phyloP scores from a whole-genome alignment of 495 filamentous ascomycete species.

The Endocarpon pusillum region DNA sequence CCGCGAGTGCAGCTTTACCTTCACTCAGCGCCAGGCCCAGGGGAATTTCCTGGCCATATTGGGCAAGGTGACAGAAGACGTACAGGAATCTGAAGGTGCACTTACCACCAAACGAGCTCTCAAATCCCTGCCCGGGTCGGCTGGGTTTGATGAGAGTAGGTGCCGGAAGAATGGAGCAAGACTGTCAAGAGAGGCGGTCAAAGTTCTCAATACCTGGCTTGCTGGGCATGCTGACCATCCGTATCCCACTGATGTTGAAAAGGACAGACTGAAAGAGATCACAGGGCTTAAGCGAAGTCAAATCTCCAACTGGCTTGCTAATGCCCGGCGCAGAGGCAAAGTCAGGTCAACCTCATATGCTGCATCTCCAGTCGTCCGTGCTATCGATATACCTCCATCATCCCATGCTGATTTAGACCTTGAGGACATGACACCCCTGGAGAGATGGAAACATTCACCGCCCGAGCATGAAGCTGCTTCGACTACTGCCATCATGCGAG shows the following conservation, averaged over 20 bases:
- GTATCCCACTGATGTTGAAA: constrained; percentile 69
- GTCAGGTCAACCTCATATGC: constrained; percentile 39
- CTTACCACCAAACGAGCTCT: constrained; percentile 23
- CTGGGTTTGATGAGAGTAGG: constrained; percentile 22
- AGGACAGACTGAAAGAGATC: constrained; percentile 48
- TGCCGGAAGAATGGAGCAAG: constrained; percentile 34
- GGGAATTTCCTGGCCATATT: constrained; percentile 33
- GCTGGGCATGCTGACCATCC: constrained; percentile 56
- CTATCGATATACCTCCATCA: constrained; percentile 44
- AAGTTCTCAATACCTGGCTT: constrained; percentile 64
- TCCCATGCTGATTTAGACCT: constrained; percentile 28
- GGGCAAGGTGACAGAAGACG: constrained; percentile 32
- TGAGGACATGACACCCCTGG: constrained; percentile 60
- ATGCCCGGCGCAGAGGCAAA: constrained; percentile 64
- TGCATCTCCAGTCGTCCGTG: constrained; percentile 39
- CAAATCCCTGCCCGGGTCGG: constrained; percentile 23
- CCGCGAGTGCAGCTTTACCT: constrained; percentile 55
- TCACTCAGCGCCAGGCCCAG: constrained; percentile 27
- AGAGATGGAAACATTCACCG: constrained; percentile 74
- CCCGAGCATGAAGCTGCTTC: constrained; percentile 77
- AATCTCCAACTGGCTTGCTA: constrained; percentile 77
- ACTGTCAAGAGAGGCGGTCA: constrained; percentile 55
- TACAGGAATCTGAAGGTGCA: constrained; percentile 19
- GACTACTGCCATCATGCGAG: constrained; percentile 60
- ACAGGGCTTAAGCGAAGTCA: constrained; percentile 63